Conservation (phyloP, 2,329 filamentous ascomycete species). For the Mariannaea elegans region DNA sequence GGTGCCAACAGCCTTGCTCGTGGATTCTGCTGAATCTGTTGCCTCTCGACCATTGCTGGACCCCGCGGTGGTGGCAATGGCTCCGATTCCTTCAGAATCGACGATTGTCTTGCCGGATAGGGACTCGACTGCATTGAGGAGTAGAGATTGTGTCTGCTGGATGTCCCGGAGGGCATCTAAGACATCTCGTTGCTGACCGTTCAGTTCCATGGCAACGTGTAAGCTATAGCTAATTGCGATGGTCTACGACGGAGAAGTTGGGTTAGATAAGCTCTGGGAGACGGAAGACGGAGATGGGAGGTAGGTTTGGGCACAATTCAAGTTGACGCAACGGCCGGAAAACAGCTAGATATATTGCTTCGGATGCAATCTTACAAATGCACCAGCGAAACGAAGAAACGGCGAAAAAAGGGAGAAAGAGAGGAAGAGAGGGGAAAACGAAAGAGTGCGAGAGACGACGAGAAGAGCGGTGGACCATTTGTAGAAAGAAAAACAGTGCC, state of each 20-base stretch:
- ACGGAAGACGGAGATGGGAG: not conserved
- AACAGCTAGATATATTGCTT: no score
- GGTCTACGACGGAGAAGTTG: not conserved
- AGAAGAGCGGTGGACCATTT: slow-evolving; percentile 28
- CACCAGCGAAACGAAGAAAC: not conserved
- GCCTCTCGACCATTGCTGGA: slow-evolving; percentile 21
- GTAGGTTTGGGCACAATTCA: not conserved
- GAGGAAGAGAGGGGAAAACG: not conserved
- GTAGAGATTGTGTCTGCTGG: slow-evolving; percentile 51
- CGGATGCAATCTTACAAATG: not conserved
- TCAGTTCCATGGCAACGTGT: slow-evolving; percentile 35
- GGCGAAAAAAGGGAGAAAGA: slow-evolving; percentile 8
- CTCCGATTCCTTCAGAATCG: slow-evolving; percentile 15
- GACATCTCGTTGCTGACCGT: slow-evolving; percentile 34
- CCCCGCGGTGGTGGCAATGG: slow-evolving; percentile 11
- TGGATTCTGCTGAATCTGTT: slow-evolving; percentile 21
- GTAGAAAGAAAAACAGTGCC: slow-evolving; percentile 34
- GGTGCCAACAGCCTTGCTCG: slow-evolving; percentile 23
- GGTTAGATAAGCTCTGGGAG: no score
- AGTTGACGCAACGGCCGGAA: no score
- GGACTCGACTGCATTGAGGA: slow-evolving; percentile 52
- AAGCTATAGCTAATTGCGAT: not conserved
- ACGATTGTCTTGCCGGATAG: slow-evolving; percentile 44
- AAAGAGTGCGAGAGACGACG: slow-evolving; percentile 5
- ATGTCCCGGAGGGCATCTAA: slow-evolving; percentile 50